These are phyloP conservation scores for Polyporus arcularius DNA, from an alignment of 768 basidiomycete species.

Conservation along the genomic window DNA sequence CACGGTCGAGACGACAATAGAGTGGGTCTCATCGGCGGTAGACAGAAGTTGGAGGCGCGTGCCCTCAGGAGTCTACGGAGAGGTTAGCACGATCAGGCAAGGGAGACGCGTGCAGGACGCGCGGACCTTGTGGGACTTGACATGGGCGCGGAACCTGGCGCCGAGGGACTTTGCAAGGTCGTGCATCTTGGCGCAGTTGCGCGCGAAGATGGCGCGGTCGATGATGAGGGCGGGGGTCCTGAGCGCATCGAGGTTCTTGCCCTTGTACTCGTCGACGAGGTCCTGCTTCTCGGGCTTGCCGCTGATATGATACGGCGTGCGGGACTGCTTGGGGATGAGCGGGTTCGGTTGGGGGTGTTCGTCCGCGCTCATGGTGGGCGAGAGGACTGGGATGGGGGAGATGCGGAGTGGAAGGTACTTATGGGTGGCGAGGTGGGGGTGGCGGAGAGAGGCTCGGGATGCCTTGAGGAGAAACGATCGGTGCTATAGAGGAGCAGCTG, in stretches of 20 bases:
- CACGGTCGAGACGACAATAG: conserved; percentile 79
- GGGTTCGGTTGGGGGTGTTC: conserved; percentile 21
- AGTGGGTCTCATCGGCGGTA: conserved; percentile 49
- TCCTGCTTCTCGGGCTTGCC: conserved; percentile 47
- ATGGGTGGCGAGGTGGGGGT: not conserved
- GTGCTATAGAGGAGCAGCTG: not conserved
- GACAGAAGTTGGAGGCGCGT: conserved; percentile 68
- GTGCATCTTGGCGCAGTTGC: conserved; percentile 78
- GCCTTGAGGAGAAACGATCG: not conserved
- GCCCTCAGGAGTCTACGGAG: conserved; percentile 65
- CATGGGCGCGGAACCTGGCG: conserved; percentile 75
- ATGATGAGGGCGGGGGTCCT: conserved; percentile 81
- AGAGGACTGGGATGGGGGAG: not conserved
- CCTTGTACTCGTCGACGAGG: conserved; percentile 56
- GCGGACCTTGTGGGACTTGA: conserved; percentile 80
- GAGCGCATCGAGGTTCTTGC: conserved; percentile 54
- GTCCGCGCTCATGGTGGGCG: conserved; percentile 16
- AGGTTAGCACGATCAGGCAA: not conserved
- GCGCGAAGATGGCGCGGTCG: conserved; percentile 68
- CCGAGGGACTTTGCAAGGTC: conserved; percentile 64
- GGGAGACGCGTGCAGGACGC: not conserved
- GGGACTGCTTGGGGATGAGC: conserved; percentile 42
- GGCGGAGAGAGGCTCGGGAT: not conserved
- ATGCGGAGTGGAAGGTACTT: not conserved
- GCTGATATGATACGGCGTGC: conserved; percentile 44